Evolutionary conservation across 2,329 filamentous ascomycete genomes (phyloP).

Genomic region (Didymella lethalis): DNA sequence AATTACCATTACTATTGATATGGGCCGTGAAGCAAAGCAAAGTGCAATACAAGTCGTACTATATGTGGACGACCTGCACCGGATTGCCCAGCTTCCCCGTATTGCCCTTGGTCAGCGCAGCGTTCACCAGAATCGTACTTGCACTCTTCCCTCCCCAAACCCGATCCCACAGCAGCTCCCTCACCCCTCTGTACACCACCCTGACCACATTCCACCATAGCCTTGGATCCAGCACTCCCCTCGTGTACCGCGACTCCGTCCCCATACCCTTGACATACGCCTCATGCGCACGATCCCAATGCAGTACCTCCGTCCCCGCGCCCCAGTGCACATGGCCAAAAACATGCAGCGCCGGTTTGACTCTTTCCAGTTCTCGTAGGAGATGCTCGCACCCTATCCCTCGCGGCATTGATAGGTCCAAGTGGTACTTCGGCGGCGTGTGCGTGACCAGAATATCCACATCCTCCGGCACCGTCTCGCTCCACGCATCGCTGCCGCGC

Average conservation of each 20-base stretch:
- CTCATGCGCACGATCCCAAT: constrained; percentile 77
- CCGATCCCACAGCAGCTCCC: constrained; percentile 66
- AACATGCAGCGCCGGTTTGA: constrained; percentile 77
- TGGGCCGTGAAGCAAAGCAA: constrained; percentile 25
- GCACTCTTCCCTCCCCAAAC: constrained; percentile 64
- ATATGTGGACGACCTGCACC: constrained; percentile 53
- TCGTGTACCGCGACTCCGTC: constrained; percentile 49
- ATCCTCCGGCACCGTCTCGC: constrained; percentile 71
- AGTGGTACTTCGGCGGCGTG: constrained; percentile 76
- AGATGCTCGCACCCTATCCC: constrained; percentile 75
- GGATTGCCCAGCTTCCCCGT: constrained; percentile 59
- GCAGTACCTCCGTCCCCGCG: constrained; percentile 72
- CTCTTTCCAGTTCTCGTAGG: constrained; percentile 75
- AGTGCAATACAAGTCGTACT: constrained; percentile 36
- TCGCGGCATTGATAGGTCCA: constrained; percentile 65
- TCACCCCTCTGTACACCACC: constrained; percentile 61
- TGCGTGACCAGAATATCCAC: constrained; percentile 85
- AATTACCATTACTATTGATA: constrained; percentile 27
- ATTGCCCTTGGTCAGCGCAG: constrained; percentile 61
- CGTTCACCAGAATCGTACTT: constrained; percentile 67
- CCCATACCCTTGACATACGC: constrained; percentile 72
- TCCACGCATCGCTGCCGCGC: constrained; percentile 72
- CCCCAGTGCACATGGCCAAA: constrained; percentile 87
- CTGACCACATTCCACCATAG: constrained; percentile 62
- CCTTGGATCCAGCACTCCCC: constrained; percentile 48